Evolutionary conservation across 2,329 filamentous ascomycete species (phyloP).

Genomic region (Fusarium phyllophilum): DNA sequence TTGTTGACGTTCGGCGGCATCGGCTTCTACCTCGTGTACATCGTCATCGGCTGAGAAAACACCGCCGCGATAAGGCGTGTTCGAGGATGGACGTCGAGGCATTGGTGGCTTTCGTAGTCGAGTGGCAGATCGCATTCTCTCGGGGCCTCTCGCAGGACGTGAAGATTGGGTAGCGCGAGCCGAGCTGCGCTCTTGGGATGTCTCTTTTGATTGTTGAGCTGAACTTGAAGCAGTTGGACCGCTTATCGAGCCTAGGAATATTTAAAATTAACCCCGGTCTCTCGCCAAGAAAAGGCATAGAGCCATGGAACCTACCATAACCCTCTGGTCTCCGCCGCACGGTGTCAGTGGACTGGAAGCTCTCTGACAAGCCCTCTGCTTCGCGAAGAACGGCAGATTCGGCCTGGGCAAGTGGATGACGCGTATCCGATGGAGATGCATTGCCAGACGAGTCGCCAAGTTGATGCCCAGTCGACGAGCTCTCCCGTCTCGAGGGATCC

Average conservation of each 20-base stretch:
- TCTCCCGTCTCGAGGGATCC: conserved; percentile 54
- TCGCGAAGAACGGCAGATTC: conserved; percentile 49
- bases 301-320: conserved; percentile 60
- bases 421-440: conserved; percentile 62
- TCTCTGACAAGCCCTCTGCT: conserved; percentile 62
- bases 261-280: conserved; percentile 25
- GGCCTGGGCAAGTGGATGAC: conserved; percentile 52
- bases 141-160: conserved; percentile 57
- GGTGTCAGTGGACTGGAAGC: conserved; percentile 69
- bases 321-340: conserved; percentile 67
- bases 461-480: conserved; percentile 51
- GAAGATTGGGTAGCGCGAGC: conserved; percentile 47
- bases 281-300: conserved; percentile 12
- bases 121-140: conserved; percentile 58
- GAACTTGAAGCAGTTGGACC: conserved; percentile 40
- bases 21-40: conserved; percentile 79
- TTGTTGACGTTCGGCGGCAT: conserved; percentile 62
- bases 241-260: conserved; percentile 42
- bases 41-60: conserved; percentile 94
- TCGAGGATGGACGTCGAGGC: conserved; percentile 75
- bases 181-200: conserved; percentile 52
- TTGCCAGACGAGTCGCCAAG: conserved; percentile 51
- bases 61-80: conserved; percentile 81
- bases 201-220: conserved; percentile 49
- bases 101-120: conserved; percentile 78